Base-by-base conservation (phyloP, 2,329 filamentous ascomycete species). In the Didymella exigua region DNA sequence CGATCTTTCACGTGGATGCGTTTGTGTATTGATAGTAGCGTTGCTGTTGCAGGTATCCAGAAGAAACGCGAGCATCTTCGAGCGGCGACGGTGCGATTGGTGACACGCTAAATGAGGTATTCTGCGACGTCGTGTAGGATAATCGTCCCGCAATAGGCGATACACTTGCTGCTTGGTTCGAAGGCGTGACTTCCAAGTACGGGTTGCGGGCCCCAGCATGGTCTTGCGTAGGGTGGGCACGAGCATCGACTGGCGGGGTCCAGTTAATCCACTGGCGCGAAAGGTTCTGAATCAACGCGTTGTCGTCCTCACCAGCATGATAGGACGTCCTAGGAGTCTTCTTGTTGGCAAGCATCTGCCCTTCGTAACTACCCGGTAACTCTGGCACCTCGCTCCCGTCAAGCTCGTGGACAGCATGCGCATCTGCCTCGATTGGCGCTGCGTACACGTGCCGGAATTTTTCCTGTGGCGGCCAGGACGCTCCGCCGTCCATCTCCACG, bases 391-490 rank as follows among this genome's bases (percentile, higher is more conserved):
- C 55, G 33, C 54, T 55, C 19, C 60, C 66, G 10, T 65, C 65
- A 9, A 69, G 49, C 42, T 69, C 66, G 38, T 69, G 58, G 13
- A 69, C 65, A 2, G 38, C 30, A 10, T 49, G 55, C 11, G 63
- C 55, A 37, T 69, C 66, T 18, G 59, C 63, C 51, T 69, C 66
- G 23, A 68, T 55, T 4, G 58, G 63, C 33, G 49, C 56, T 13
- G 53, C 24, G 14, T 43, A 49, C 27, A 38, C 43, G 41, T 56
- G 54, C 38, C 26, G 36, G 41, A 41, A 27, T 47, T 62, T 67
- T 26, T 67, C 63, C 18, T 63, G 49, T 6, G 52, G 42, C 6
- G 54, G 44, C 53, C 50, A 61, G 1, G 49, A 37, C 6, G 33
- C 24, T 21, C 36, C 31, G 3, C 45, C 34, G 13, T 60, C 58